Conservation (phyloP, 2,329 filamentous ascomycete genomes). For the Aspergillus carbonarius region DNA sequence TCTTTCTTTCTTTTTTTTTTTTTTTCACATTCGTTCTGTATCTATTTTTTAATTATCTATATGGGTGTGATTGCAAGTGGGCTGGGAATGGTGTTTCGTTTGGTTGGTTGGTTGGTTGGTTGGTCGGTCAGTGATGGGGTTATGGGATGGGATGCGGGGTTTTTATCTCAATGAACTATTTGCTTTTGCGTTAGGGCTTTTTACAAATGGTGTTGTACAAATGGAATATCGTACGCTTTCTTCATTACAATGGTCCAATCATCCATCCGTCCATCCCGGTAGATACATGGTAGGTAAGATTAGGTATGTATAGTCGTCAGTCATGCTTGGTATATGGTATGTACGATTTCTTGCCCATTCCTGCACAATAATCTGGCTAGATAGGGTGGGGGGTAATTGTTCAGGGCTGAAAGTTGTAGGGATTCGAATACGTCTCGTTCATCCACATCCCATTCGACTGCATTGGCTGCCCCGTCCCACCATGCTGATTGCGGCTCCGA, state of each 20-base stretch:
- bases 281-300: neutral
- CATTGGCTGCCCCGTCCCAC: neutral
- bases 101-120: too few relatives aligned
- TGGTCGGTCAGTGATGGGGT: neutral
- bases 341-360: neutral
- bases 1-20: too few relatives aligned
- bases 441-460: constrained; percentile 4
- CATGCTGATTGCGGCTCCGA: neutral
- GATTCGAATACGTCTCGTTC: constrained; percentile 5
- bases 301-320: neutral
- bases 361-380: neutral
- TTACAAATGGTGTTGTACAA: neutral
- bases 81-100: constrained; percentile 1
- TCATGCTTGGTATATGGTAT: neutral
- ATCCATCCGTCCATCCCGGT: neutral
- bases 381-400: neutral
- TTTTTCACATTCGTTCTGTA: neutral
- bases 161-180: neutral
- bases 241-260: neutral
- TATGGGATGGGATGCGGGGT: neutral
- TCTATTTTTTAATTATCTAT: neutral
- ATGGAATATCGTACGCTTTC: neutral
- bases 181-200: neutral
- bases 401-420: neutral
- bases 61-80: neutral